Evolutionary conservation across 2,329 filamentous ascomycete genomes (phyloP).

Genomic region (Mycosphaerella sp.): DNA sequence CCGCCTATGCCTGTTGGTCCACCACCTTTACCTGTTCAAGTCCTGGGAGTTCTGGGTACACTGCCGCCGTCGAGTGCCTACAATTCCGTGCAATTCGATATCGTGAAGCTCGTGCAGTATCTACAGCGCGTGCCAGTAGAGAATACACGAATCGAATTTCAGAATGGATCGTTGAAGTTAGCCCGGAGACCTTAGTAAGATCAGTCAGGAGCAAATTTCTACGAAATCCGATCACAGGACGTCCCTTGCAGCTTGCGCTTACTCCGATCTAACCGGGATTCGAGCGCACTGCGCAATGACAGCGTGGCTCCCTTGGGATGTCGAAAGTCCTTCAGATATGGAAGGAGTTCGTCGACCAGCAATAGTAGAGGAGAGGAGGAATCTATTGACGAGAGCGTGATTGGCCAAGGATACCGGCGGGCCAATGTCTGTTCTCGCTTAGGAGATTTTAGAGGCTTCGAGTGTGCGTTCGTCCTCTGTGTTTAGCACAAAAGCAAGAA

Average conservation of each 20-base stretch:
- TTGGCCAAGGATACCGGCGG: too few species aligned
- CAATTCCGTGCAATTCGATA: conserved; percentile 57
- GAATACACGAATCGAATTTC: conserved; percentile 29
- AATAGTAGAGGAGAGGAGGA: too few species aligned
- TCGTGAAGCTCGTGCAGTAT: conserved; percentile 65
- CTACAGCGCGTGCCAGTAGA: conserved; percentile 52
- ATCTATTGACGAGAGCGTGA: too few species aligned
- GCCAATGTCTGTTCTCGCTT: too few species aligned
- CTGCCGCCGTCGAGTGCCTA: conserved; percentile 70
- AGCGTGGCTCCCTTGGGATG: too few species aligned
- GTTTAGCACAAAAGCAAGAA: not conserved
- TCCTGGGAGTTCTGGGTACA: conserved; percentile 45
- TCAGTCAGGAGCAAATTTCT: not conserved
- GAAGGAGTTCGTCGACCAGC: too few species aligned
- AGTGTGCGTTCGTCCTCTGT: too few species aligned
- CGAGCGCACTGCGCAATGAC: too few species aligned
- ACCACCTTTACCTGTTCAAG: conserved; percentile 65
- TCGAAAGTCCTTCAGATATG: too few species aligned
- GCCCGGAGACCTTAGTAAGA: not conserved
- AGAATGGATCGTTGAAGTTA: not conserved
- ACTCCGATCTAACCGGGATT: too few species aligned
- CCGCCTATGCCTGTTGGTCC: conserved; percentile 65
- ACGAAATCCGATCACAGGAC: not conserved
- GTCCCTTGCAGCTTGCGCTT: not conserved
- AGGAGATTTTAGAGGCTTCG: too few species aligned